Evolutionary conservation across 2,329 filamentous ascomycete species (phyloP), one percentile per base, ranked within the genome.

Genomic region (Ceratocystis harringtonii): DNA sequence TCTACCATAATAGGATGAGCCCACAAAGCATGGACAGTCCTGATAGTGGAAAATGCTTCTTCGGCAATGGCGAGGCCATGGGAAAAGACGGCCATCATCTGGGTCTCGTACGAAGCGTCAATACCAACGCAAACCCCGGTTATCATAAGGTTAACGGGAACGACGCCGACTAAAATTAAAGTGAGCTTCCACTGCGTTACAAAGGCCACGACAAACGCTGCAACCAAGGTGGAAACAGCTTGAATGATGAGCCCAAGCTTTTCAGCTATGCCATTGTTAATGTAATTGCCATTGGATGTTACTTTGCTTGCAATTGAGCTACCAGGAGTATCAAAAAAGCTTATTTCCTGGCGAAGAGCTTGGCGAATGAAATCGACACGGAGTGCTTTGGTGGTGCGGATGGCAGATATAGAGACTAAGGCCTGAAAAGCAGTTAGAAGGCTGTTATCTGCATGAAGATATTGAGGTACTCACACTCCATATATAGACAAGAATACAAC

Each of bases 401-500:
- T 74, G n/a, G 75, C 74, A 5, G 73, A 72, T 43, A 73, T 69
- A n/a, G 73, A 76, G 62, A 77, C 68, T 36, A 76, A 71, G 43
- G 74, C 69, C 74, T 76, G 12, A 1, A 67, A 69, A 1, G 36
- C 41, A 43, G 44, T 58, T 25, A 61, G 60, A 32, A 61, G 22
- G 66, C n/a, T n/a, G 12, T 10, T 28, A 0, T 28, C 3, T 15
- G 15, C 8, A 10, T 4, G 15, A 2, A 25, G 12, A 6, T 3
- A 12, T 52, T 52, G 32, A 48, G 52, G 19, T 25, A 25, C 73
- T 68, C 72, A 82, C 80, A 69, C 80, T 79, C 67, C 81, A 80
- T 19, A 81, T 70, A 68, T 84, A 84, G 0, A 77, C 78, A n/a
- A 84, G 72, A 3, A 75, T 69, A 48, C 84, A 80, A 65, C 81